Evolutionary conservation across 2,329 filamentous ascomycete species (phyloP).

Genomic region (Salinomyces thailandicus): DNA sequence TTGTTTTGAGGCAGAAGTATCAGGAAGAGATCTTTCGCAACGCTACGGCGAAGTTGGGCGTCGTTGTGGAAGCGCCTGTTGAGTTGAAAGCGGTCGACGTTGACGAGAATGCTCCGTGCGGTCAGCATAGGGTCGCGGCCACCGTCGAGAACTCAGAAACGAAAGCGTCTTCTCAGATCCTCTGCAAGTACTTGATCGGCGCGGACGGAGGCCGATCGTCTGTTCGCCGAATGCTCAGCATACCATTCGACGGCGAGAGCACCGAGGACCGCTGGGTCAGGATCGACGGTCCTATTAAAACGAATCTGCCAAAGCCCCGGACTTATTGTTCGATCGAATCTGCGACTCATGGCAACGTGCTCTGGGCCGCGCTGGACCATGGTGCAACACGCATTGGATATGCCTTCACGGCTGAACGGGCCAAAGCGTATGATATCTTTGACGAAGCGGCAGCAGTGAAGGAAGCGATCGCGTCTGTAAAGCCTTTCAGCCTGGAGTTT

Average conservation of each 20-base stretch:
- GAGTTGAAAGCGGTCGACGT: slow-evolving; percentile 31
- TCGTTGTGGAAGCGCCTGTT: slow-evolving; percentile 27
- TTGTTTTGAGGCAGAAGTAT: slow-evolving; percentile 47
- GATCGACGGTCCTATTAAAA: slow-evolving; percentile 42
- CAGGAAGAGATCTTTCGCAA: slow-evolving; percentile 44
- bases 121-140: slow-evolving; percentile 20
- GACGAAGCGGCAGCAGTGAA: slow-evolving; percentile 20
- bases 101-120: slow-evolving; percentile 21
- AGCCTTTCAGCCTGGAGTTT: slow-evolving; percentile 32
- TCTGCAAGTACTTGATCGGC: slow-evolving; percentile 38
- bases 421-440: slow-evolving; percentile 12
- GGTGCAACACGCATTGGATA: slow-evolving; percentile 46
- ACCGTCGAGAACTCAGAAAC: slow-evolving; percentile 13
- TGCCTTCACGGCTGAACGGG: slow-evolving; percentile 36
- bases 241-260: slow-evolving; percentile 42
- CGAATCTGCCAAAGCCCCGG: slow-evolving; percentile 37
- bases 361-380: slow-evolving; percentile 46
- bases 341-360: slow-evolving; percentile 45
- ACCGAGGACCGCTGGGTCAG: slow-evolving; percentile 46
- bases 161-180: neutral
- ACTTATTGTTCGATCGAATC: slow-evolving; percentile 43
- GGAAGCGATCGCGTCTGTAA: slow-evolving; percentile 32
- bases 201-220: slow-evolving; percentile 42
- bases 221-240: slow-evolving; percentile 36
- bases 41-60: slow-evolving; percentile 25